These are phyloP conservation scores for Neofusicoccum laricinum DNA, from an alignment of 2,329 filamentous ascomycete genomes.

Conservation along the genomic window DNA sequence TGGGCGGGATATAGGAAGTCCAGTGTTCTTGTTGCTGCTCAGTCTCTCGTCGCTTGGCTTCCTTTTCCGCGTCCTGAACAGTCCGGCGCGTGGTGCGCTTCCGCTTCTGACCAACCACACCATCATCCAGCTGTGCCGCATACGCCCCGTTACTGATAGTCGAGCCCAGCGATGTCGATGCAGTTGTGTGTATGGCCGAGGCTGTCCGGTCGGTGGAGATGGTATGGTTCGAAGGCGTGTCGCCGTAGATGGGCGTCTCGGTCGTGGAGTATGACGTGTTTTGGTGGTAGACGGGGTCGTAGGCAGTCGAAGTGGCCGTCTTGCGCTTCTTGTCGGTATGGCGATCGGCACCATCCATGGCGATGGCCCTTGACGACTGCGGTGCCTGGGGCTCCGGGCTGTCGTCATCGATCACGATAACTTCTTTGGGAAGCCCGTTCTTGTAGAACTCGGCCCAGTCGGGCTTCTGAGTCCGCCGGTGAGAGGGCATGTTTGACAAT, in stretches of 20 bases:
- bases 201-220: slow-evolving; percentile 80
- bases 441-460: slow-evolving; percentile 45
- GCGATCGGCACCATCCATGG: slow-evolving; percentile 42
- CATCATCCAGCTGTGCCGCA: slow-evolving; percentile 60
- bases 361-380: slow-evolving; percentile 23
- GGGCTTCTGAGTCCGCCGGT: slow-evolving; percentile 27
- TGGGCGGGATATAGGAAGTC: slow-evolving; percentile 78
- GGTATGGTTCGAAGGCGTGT: slow-evolving; percentile 66
- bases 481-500: slow-evolving; percentile 14
- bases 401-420: slow-evolving; percentile 54
- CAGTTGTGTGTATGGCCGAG: slow-evolving; percentile 78
- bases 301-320: slow-evolving; percentile 58
- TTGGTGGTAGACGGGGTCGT: slow-evolving; percentile 71
- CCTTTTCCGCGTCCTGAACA: slow-evolving; percentile 75
- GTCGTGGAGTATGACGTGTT: slow-evolving; percentile 67
- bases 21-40: slow-evolving; percentile 68
- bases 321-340: slow-evolving; percentile 73
- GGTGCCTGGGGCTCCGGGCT: slow-evolving; percentile 31
- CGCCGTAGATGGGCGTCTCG: slow-evolving; percentile 67
- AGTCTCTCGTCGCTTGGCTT: slow-evolving; percentile 61
- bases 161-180: slow-evolving; percentile 80
- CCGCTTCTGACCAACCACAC: slow-evolving; percentile 76
- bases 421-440: slow-evolving; percentile 47
- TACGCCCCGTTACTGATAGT: slow-evolving; percentile 59
- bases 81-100: slow-evolving; percentile 80